Conservation (phyloP, 2,329 filamentous ascomycete genomes). For the Hypoxylon rubiginosum region DNA sequence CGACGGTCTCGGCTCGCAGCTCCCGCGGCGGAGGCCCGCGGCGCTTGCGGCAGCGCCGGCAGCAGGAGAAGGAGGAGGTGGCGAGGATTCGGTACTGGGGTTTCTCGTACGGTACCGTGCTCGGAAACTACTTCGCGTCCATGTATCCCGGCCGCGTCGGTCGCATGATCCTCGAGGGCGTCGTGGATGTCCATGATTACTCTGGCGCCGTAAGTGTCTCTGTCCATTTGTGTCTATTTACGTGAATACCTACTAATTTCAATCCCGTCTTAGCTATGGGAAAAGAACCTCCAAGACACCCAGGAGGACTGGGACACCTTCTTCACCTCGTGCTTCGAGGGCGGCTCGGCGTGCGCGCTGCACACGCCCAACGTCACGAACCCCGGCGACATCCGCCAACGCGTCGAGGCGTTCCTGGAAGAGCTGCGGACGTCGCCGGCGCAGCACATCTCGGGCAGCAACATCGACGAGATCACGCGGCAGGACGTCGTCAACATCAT, state of each 20-base stretch:
- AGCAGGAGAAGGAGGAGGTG: constrained; percentile 21
- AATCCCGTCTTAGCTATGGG: constrained; percentile 48
- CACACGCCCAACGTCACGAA: constrained; percentile 45
- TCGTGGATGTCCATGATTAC: constrained; percentile 57
- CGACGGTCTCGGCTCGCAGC: neutral
- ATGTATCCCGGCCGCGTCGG: constrained; percentile 58
- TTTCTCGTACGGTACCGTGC: constrained; percentile 63
- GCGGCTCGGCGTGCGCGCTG: constrained; percentile 51
- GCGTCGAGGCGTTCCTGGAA: constrained; percentile 52
- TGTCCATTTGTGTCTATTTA: neutral
- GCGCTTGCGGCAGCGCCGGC: constrained; percentile 10
- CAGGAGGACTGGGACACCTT: constrained; percentile 54
- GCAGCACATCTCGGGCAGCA: constrained; percentile 39
- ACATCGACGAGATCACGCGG: constrained; percentile 50
- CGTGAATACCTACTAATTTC: neutral
- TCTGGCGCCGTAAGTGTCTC: constrained; percentile 47
- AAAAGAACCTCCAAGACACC: constrained; percentile 55
- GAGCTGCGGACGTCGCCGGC: constrained; percentile 50
- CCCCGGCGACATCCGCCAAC: constrained; percentile 49
- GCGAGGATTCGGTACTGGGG: constrained; percentile 60
- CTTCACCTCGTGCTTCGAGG: constrained; percentile 55
- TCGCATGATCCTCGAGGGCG: constrained; percentile 58
- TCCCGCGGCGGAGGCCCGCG: constrained; percentile 3
- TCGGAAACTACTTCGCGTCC: constrained; percentile 60
- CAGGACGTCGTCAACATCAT: constrained; percentile 51